These are phyloP conservation scores for Vitis hybrid DNA, from an alignment of 177 flowering plant species.

Conservation along the genomic window DNA sequence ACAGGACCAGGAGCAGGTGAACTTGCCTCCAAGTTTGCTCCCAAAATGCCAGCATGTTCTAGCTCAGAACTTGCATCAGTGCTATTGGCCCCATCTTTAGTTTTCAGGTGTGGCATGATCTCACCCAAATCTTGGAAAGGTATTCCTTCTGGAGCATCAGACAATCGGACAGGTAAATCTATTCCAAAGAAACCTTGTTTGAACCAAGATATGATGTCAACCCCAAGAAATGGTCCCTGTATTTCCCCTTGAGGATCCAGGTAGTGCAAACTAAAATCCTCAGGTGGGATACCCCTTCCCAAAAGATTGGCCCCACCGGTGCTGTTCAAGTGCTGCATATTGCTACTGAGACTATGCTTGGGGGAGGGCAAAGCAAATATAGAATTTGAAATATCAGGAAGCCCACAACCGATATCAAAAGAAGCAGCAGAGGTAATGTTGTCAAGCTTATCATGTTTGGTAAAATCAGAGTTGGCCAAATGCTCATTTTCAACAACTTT, in stretches of 20 bases:
- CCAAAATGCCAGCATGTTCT: constrained; percentile 34
- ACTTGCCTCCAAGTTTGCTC: constrained; percentile 32
- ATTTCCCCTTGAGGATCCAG: constrained; percentile 90
- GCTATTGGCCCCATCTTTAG: constrained; percentile 21
- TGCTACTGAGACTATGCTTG: constrained; percentile 23
- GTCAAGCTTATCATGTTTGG: constrained; percentile 23
- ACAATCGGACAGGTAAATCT: constrained; percentile 76
- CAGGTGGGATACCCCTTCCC: constrained; percentile 43
- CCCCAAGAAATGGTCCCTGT: constrained; percentile 91
- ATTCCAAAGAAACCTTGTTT: constrained; percentile 90
- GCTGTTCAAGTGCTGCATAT: constrained; percentile 15
- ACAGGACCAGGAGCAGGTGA: constrained; percentile 21
- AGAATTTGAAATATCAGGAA: constrained; percentile 52
- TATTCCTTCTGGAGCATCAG: constrained; percentile 83
- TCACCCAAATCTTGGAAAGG: constrained; percentile 74
- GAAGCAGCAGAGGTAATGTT: constrained; percentile 23
- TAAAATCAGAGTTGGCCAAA: constrained; percentile 16
- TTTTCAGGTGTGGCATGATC: constrained; percentile 72
- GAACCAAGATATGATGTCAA: constrained; percentile 89
- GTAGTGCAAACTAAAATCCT: constrained; percentile 77
- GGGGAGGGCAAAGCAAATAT: constrained; percentile 32
- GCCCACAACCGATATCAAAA: constrained; percentile 29
- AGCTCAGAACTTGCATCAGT: constrained; percentile 17
- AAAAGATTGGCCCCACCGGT: constrained; percentile 18
- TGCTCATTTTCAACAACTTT: constrained; percentile 23